These are phyloP conservation scores for Hemisphaericaspora nanyangensis DNA, from an alignment of 805 yeast genomes.

Conservation along the genomic window DNA sequence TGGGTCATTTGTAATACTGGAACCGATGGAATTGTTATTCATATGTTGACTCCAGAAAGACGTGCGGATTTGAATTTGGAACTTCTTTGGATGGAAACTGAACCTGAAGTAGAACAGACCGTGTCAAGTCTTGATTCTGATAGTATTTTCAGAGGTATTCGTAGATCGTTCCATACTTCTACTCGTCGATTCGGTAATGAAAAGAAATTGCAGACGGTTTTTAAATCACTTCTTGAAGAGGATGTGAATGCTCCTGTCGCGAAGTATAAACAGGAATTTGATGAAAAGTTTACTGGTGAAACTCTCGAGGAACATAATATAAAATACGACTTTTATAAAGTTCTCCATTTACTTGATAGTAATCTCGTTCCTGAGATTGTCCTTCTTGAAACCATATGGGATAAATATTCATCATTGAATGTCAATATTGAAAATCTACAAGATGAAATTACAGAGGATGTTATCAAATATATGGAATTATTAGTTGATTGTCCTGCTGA, in stretches of 20 bases:
- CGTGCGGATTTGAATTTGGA: constrained; percentile 70
- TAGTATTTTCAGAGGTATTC: constrained; percentile 43
- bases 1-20: constrained; percentile 82
- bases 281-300: constrained; percentile 9
- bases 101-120: constrained; percentile 22
- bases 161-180: constrained; percentile 38
- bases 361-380: constrained; percentile 20
- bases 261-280: constrained; percentile 10
- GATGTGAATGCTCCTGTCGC: neutral
- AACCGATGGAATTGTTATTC: constrained; percentile 61
- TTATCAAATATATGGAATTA: constrained; percentile 26
- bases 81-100: constrained; percentile 53
- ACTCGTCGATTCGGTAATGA: constrained; percentile 8
- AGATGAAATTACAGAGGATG: constrained; percentile 22
- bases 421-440: constrained; percentile 7
- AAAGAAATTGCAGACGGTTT: neutral
- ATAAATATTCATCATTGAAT: constrained; percentile 22
- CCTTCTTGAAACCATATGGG: constrained; percentile 21
- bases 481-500: constrained; percentile 30
- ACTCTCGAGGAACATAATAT: constrained; percentile 16
- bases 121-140: constrained; percentile 15
- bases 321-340: constrained; percentile 20
- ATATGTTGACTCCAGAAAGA: constrained; percentile 68
- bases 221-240: neutral
- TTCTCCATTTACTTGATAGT: constrained; percentile 25